These are phyloP conservation scores for Populus ilicifolia DNA, from an alignment of 345 rosid genomes.

Conservation along the genomic window DNA sequence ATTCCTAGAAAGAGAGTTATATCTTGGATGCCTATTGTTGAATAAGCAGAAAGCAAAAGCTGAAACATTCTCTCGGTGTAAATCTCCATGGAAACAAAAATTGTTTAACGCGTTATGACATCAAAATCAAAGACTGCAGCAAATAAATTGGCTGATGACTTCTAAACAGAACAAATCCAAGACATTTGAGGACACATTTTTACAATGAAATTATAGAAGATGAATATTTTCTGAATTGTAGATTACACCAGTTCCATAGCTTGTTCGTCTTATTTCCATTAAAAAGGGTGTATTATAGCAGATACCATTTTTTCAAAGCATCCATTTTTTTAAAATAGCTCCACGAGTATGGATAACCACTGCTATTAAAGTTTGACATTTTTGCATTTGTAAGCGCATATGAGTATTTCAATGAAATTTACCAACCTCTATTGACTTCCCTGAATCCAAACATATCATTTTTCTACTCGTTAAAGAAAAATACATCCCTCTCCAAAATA, in stretches of 20 bases:
- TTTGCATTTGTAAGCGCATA: background rate
- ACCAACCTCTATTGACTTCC: background rate
- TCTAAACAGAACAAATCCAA: too few species aligned
- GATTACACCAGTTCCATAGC: background rate
- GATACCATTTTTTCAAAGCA: background rate
- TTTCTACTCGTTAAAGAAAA: background rate
- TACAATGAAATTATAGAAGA: background rate
- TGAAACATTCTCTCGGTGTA: conserved; percentile 78
- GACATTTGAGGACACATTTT: background rate
- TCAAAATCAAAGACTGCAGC: too few species aligned
- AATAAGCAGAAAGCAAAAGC: conserved; percentile 76
- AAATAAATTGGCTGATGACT: background rate
- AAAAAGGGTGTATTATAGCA: background rate
- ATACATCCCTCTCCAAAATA: too few species aligned
- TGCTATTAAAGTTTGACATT: background rate
- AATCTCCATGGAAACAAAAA: conserved; percentile 42
- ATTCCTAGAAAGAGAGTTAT: conserved; percentile 80
- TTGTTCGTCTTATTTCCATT: background rate
- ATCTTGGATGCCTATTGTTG: conserved; percentile 67
- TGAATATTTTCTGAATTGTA: background rate
- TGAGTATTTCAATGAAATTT: too few species aligned
- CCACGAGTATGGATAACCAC: background rate
- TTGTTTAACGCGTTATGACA: background rate
- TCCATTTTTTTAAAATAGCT: background rate
- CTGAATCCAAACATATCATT: background rate